phyloP scores from a whole-genome alignment of 257 asterid genomes.

The Nicotiana benthamiana region DNA sequence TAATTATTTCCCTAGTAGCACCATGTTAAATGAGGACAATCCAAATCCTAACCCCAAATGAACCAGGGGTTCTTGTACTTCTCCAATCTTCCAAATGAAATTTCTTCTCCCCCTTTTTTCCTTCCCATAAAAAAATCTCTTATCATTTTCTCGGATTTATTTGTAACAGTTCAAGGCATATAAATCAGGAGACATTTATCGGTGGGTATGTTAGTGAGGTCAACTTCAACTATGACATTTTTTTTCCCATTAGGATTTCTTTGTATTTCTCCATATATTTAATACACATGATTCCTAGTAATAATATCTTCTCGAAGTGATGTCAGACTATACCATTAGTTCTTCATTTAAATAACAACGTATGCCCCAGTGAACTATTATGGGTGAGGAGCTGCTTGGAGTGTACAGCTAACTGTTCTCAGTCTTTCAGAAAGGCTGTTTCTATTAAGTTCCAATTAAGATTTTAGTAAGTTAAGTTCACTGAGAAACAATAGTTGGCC shows the following conservation, averaged over 20 bases:
- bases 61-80: neutral
- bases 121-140: neutral
- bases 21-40: neutral
- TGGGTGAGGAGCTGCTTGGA: neutral
- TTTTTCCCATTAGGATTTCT: neutral
- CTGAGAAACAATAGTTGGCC: neutral
- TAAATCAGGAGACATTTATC: neutral
- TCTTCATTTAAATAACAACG: neutral
- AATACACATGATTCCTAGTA: neutral
- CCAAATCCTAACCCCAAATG: neutral
- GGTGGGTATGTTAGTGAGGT: neutral
- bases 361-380: neutral
- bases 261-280: neutral
- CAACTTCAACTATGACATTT: neutral
- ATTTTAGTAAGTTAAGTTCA: neutral
- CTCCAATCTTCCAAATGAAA: neutral
- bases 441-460: neutral
- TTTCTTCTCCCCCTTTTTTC: neutral
- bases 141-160: neutral
- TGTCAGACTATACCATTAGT: neutral
- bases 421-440: neutral
- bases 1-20: neutral
- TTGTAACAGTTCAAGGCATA: neutral
- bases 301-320: neutral
- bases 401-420: neutral